Conservation (phyloP, 2,329 filamentous ascomycete genomes). For the Fusarium pseudonygamai region DNA sequence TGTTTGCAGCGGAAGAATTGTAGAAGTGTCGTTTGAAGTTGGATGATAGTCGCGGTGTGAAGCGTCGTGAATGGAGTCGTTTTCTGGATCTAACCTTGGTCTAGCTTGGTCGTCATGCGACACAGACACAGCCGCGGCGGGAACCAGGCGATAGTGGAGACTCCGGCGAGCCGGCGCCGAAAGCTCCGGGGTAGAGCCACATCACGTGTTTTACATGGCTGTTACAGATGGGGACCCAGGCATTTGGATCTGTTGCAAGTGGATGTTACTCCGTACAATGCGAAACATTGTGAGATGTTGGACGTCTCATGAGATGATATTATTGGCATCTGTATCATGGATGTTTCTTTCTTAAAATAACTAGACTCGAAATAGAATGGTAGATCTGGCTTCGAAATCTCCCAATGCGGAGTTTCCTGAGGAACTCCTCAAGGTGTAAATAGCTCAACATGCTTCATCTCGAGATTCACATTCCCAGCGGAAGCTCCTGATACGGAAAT, state of each 20-base stretch:
- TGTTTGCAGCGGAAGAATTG: not conserved
- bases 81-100: slow-evolving; percentile 21
- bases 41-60: slow-evolving; percentile 22
- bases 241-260: slow-evolving; percentile 11
- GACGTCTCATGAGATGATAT: slow-evolving; percentile 5
- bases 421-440: slow-evolving; percentile 12
- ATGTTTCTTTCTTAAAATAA: not conserved
- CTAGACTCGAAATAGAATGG: slow-evolving; percentile 29
- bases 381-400: not conserved
- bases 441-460: slow-evolving; percentile 16
- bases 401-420: not conserved
- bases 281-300: slow-evolving; percentile 3
- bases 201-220: slow-evolving; percentile 30
- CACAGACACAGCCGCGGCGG: slow-evolving; percentile 34
- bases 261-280: not conserved
- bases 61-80: slow-evolving; percentile 35
- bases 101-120: slow-evolving; percentile 40
- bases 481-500: slow-evolving; percentile 27
- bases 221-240: not conserved
- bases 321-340: slow-evolving; percentile 16
- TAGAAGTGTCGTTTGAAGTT: slow-evolving; percentile 1
- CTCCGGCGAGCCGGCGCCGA: slow-evolving; percentile 34
- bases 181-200: slow-evolving; percentile 33
- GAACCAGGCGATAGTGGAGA: slow-evolving; percentile 32
- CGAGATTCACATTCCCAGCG: slow-evolving; percentile 4